These are phyloP conservation scores for Penicillium herquei DNA, from an alignment of 495 filamentous ascomycete species.

Conservation along the genomic window DNA sequence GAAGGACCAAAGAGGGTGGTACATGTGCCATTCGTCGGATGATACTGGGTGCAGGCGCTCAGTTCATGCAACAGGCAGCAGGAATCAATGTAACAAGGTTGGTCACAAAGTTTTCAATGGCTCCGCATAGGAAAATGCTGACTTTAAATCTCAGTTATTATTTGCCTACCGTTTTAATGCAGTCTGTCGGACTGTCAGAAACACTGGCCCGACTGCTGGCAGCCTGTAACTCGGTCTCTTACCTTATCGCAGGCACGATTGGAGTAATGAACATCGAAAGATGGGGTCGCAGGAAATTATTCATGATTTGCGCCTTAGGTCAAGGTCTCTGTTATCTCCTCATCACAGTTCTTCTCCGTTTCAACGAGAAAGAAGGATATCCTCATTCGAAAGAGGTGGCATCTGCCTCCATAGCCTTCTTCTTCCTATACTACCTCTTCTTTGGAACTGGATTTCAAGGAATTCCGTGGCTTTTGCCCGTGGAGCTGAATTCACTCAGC, in stretches of 20 bases:
- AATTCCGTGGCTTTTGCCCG: conserved; percentile 24
- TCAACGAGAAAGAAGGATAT: conserved; percentile 28
- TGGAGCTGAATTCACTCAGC: conserved; percentile 41
- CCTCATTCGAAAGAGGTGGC: conserved; percentile 20
- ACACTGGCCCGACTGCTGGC: conserved; percentile 40
- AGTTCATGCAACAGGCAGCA: conserved; percentile 45
- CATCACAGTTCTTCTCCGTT: conserved; percentile 42
- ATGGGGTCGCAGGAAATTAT: conserved; percentile 33
- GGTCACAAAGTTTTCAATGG: too few relatives aligned
- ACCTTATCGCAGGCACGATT: conserved; percentile 28
- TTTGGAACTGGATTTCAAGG: conserved; percentile 39
- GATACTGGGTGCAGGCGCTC: conserved; percentile 40
- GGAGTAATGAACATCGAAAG: conserved; percentile 44
- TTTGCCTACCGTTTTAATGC: conserved; percentile 5
- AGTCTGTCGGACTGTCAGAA: conserved; percentile 41
- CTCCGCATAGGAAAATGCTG: background rate
- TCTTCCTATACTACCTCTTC: conserved; percentile 47
- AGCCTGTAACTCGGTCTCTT: conserved; percentile 38
- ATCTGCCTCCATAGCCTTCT: conserved; percentile 28
- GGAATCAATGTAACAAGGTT: conserved; percentile 31
- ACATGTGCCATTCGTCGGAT: conserved; percentile 38
- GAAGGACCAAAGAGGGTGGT: conserved; percentile 18
- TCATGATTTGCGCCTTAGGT: conserved; percentile 38
- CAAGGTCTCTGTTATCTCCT: conserved; percentile 47
- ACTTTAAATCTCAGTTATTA: background rate